These are phyloP conservation scores for Primulina eburnea DNA, from an alignment of 257 asterid genomes.

Conservation along the genomic window DNA sequence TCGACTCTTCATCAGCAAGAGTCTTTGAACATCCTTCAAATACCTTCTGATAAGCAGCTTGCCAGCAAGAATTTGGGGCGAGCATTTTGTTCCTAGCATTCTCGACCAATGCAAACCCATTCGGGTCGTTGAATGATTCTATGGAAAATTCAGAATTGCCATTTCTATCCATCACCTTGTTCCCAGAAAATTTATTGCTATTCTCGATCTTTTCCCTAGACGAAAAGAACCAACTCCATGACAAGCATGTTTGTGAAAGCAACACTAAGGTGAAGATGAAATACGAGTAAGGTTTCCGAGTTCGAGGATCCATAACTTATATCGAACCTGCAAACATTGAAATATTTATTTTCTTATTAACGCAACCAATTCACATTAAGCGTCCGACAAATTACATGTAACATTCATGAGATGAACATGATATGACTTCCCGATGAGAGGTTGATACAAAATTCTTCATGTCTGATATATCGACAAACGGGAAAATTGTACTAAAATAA, in stretches of 20 bases:
- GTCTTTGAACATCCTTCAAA: conserved; percentile 58
- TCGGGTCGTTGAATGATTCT: conserved; percentile 41
- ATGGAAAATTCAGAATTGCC: conserved; percentile 60
- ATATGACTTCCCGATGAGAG: too few species aligned
- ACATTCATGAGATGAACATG: too few species aligned
- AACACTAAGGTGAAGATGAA: conserved; percentile 19
- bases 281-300: background rate
- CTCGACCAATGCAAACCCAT: conserved; percentile 50
- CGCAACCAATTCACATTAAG: background rate
- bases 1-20: conserved; percentile 59
- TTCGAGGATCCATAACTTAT: background rate
- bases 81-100: conserved; percentile 50
- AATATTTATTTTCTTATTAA: too few species aligned
- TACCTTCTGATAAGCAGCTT: conserved; percentile 48
- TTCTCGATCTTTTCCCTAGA: conserved; percentile 20
- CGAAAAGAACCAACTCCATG: conserved; percentile 47
- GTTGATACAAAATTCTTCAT: too few species aligned
- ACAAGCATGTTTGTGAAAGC: conserved; percentile 32
- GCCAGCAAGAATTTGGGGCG: conserved; percentile 58
- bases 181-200: conserved; percentile 11
- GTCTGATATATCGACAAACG: too few species aligned
- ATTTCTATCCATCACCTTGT: conserved; percentile 7
- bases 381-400: background rate
- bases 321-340: background rate
- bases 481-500: too few species aligned